Conservation (phyloP, 2,329 filamentous ascomycete genomes). For the Thermothelomyces thermophilus region DNA sequence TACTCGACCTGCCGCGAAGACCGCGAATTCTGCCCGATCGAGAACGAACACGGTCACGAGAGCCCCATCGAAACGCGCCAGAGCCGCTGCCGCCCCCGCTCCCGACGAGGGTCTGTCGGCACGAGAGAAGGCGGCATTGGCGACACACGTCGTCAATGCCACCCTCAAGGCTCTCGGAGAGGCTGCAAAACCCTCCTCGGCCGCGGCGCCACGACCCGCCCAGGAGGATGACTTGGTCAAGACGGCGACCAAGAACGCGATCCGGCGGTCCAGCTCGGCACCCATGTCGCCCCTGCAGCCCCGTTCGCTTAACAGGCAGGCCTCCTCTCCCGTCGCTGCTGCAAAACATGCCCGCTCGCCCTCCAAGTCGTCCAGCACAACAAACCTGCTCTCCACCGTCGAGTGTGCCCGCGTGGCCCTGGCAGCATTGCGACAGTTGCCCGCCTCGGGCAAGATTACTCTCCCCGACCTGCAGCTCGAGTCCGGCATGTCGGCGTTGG, state of each 20-base stretch:
- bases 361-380: conserved; percentile 29
- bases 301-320: conserved; percentile 53
- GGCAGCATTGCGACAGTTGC: conserved; percentile 52
- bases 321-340: conserved; percentile 43
- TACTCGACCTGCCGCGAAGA: conserved; percentile 15
- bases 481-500: conserved; percentile 63
- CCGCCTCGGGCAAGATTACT: conserved; percentile 46
- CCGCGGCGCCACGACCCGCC: conserved; percentile 31
- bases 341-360: conserved; percentile 30
- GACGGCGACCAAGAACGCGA: conserved; percentile 33
- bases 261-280: conserved; percentile 51
- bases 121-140: conserved; percentile 59
- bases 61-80: conserved; percentile 26
- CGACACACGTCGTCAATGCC: conserved; percentile 66
- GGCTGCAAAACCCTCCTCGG: conserved; percentile 47
- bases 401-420: conserved; percentile 67
- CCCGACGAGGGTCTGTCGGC: conserved; percentile 38
- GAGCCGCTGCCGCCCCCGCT: conserved; percentile 26
- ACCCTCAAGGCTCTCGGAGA: conserved; percentile 64
- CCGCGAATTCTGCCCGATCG: conserved; percentile 26
- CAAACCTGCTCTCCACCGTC: conserved; percentile 49
- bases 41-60: conserved; percentile 23
- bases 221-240: conserved; percentile 35
- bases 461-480: conserved; percentile 64
- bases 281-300: conserved; percentile 57